phyloP scores from a whole-genome alignment of 2,329 filamentous ascomycete genomes.

The Penicillium sp. region DNA sequence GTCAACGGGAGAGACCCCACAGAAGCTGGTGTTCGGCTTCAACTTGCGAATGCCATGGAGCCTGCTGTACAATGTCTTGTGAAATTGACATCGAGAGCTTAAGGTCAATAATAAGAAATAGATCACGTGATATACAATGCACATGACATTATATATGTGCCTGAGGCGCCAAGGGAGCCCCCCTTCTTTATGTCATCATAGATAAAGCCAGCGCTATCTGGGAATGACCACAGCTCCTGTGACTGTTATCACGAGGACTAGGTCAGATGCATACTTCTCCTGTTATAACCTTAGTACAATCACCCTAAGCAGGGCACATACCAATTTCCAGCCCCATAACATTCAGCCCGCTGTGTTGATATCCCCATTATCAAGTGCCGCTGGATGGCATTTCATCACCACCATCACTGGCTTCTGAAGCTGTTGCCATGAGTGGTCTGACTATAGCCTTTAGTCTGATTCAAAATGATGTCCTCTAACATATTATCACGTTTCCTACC shows the following conservation, averaged over 20 bases:
- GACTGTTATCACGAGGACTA: conserved; percentile 11
- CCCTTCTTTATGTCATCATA: conserved; percentile 18
- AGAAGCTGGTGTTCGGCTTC: too few species aligned
- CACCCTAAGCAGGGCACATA: not conserved
- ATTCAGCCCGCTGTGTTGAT: not conserved
- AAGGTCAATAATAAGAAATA: too few species aligned
- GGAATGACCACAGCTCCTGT: conserved; percentile 7
- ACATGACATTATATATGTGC: not conserved
- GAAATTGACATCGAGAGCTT: too few species aligned
- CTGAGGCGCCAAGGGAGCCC: not conserved
- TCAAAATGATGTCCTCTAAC: conserved; percentile 44
- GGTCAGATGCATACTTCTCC: conserved; percentile 15
- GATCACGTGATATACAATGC: not conserved
- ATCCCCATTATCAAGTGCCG: conserved; percentile 10
- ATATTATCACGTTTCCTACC: conserved; percentile 47
- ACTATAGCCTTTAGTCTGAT: conserved; percentile 7
- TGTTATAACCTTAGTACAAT: not conserved
- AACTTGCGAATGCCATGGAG: too few species aligned
- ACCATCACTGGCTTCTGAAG: conserved; percentile 5
- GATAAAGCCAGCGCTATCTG: not conserved
- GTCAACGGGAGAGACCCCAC: too few species aligned
- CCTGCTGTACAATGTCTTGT: too few species aligned
- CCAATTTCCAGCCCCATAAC: not conserved
- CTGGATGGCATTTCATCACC: conserved; percentile 8
- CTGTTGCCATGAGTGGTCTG: conserved; percentile 16